Evolutionary conservation across 2,329 filamentous ascomycete species (phyloP).

Genomic region (Leptoxyphium fumago): DNA sequence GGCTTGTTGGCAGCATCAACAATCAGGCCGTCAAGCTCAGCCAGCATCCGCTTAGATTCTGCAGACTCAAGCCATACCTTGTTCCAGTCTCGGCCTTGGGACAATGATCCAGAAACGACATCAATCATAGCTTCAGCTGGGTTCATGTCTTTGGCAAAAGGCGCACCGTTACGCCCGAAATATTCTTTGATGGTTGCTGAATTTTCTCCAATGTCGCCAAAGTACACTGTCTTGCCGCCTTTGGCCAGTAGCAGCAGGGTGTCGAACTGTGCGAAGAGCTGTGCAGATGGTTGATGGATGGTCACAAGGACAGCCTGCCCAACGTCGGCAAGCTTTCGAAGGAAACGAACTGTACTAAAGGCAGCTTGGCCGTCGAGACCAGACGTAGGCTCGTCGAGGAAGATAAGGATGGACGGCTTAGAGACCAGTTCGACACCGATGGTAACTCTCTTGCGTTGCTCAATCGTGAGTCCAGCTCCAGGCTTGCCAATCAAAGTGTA

Average conservation of each 20-base stretch:
- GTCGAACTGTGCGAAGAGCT: slow-evolving; percentile 53
- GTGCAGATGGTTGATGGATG: slow-evolving; percentile 55
- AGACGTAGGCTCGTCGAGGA: slow-evolving; percentile 45
- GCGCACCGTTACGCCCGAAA: slow-evolving; percentile 24
- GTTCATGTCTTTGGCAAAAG: slow-evolving; percentile 53
- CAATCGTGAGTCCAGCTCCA: slow-evolving; percentile 38
- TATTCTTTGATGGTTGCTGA: slow-evolving; percentile 31
- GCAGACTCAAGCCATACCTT: slow-evolving; percentile 28
- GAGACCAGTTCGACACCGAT: slow-evolving; percentile 43
- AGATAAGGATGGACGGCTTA: slow-evolving; percentile 46
- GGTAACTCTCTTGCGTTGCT: slow-evolving; percentile 43
- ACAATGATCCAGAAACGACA: slow-evolving; percentile 29
- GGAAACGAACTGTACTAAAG: slow-evolving; percentile 48
- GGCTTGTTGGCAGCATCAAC: slow-evolving; percentile 45
- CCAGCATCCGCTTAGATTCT: slow-evolving; percentile 21
- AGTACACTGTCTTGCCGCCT: slow-evolving; percentile 52
- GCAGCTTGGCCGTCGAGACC: slow-evolving; percentile 53
- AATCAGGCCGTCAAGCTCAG: slow-evolving; percentile 26
- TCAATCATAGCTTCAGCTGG: slow-evolving; percentile 63
- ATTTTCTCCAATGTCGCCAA: slow-evolving; percentile 41
- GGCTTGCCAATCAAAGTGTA: slow-evolving; percentile 47
- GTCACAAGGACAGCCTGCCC: slow-evolving; percentile 56
- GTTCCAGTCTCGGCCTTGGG: slow-evolving; percentile 30
- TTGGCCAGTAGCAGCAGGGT: slow-evolving; percentile 48
- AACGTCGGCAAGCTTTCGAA: slow-evolving; percentile 49